Base-by-base conservation (phyloP, 441 rosid genomes). In the Viola pubescens region DNA sequence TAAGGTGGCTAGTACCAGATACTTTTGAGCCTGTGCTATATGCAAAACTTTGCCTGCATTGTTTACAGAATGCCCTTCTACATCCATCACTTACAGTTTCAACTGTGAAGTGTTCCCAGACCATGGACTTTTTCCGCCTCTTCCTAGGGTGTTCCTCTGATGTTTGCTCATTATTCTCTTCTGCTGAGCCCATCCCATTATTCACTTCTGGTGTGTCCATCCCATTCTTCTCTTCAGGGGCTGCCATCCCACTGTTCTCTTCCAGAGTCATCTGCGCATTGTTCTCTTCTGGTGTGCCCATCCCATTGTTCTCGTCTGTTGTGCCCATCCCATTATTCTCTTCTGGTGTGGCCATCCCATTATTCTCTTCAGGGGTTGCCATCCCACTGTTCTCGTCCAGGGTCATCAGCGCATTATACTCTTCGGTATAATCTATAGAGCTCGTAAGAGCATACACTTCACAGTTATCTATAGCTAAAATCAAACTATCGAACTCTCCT, bases 1-100 rank as follows among this genome's bases (percentile, higher is more conserved):
- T 91, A 37, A 91, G 96, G 79, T 91, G 96, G 76, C 98, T 91
- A 0, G 98, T 91, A n/a, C 96, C 98, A 0, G 96, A 91, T 53
- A 83, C 69, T 72, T 88, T 91, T 48, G 84, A 73, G 63, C 95
- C 95, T n/a, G 81, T 84, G 37, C 86, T 86, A 71, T 85, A 88
- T 40, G 95, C 92, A 79, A 86, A 91, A 0, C 86, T 79, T 75
- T 80, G 83, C 67, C 82, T 83, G 79, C 98, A 91, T 66, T 85
- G 92, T 45, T 85, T 91, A 69, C 98, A 91, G 64, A 64, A 75
- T 54, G 95, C 98, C 77, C 86, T 74, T 41, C 80, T 73, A 71
- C 82, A 81, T 41, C 79, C 95, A 40, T 82, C 73, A 34, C 86
- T 75, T 6, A 82, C 78, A 41, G 75, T 79, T 76, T 88, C 95